These are phyloP conservation scores for Corinectria fuckeliana DNA, from an alignment of 2,329 filamentous ascomycete genomes.

Conservation along the genomic window DNA sequence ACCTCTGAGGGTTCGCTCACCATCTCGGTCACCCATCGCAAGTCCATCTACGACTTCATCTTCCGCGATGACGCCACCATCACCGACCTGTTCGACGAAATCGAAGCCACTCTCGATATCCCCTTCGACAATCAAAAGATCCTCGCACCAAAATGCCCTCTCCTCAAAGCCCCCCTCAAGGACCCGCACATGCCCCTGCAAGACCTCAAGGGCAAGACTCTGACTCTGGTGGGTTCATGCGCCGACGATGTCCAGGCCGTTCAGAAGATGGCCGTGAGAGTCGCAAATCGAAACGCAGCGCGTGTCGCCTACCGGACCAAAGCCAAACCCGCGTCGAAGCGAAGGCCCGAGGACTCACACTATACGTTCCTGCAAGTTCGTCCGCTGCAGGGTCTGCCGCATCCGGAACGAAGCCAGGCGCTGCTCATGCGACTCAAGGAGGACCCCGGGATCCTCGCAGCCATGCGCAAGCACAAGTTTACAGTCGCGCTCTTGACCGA, in stretches of 20 bases:
- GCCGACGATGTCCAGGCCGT: slow-evolving; percentile 64
- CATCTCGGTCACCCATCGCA: slow-evolving; percentile 56
- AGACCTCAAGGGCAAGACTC: slow-evolving; percentile 61
- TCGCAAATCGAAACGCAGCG: slow-evolving; percentile 55
- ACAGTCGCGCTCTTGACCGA: slow-evolving; percentile 87
- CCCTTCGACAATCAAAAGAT: slow-evolving; percentile 72
- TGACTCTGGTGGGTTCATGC: slow-evolving; percentile 70
- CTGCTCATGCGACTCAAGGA: slow-evolving; percentile 79
- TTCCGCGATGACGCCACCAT: slow-evolving; percentile 56
- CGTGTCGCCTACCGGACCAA: slow-evolving; percentile 43
- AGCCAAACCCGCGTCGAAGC: slow-evolving; percentile 27
- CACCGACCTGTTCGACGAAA: slow-evolving; percentile 64
- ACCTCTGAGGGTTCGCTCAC: slow-evolving; percentile 44
- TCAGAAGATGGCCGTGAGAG: slow-evolving; percentile 54
- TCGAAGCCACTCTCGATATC: slow-evolving; percentile 63
- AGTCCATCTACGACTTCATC: slow-evolving; percentile 51
- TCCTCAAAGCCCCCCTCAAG: slow-evolving; percentile 70
- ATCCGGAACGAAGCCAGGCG: slow-evolving; percentile 71
- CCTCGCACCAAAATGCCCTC: slow-evolving; percentile 68
- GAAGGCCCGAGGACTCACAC: slow-evolving; percentile 59
- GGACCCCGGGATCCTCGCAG: slow-evolving; percentile 83
- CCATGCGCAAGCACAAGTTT: slow-evolving; percentile 87
- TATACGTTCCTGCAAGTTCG: slow-evolving; percentile 85
- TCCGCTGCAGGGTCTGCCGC: slow-evolving; percentile 78
- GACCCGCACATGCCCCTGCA: slow-evolving; percentile 58